Evolutionary conservation across 805 yeast genomes (phyloP), one percentile per base, ranked within the genome.

Genomic region (Lipomyces chichibuensis): DNA sequence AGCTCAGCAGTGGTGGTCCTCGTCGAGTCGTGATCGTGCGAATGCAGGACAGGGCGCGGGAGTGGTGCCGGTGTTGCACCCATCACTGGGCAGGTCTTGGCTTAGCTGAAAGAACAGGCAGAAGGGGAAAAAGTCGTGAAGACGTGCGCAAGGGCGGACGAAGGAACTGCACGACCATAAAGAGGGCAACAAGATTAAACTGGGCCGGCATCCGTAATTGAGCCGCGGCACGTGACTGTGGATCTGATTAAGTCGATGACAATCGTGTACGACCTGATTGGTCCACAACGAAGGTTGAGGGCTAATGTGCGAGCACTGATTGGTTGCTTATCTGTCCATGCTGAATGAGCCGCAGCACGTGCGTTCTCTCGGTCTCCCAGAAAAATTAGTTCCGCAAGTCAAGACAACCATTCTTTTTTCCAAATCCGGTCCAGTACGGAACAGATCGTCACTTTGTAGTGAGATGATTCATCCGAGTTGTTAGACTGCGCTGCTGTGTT

Each of bases 141-240:
- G 43, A 11, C 52, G 11, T 4, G 25, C 17, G 57, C 46, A 51
- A 20, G 13, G n/a, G 51, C 63, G 20, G 51, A 23, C 54, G 59
- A 27, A 32, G 17, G 43, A 27, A 51, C 13, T 32, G 17, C 49
- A 29, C 53, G 7, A 9, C 43, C 20, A 29, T 6, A 57, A 9
- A 5, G 32, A 13, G 55, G 13, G 51, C 52, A 32, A 27, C n/a
- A n/a, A 23, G 37, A 27, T 54, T 11, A 17, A 25, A 54, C 27
- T 11, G 58, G 17, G 43, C 14, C 7, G 25, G 0, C 23, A 4
- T n/a, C 9, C 17, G 25, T 51, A n/a, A n/a, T n/a, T n/a, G 60
- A 65, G 65, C 65, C 62, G 62, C 65, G 39, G 62, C 68, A 65
- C 68, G 68, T 65, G 68, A 60, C 37, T 2, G 3, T 5, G 9